phyloP scores from a whole-genome alignment of 805 yeast species.

The Maudiozyma turicensis region DNA sequence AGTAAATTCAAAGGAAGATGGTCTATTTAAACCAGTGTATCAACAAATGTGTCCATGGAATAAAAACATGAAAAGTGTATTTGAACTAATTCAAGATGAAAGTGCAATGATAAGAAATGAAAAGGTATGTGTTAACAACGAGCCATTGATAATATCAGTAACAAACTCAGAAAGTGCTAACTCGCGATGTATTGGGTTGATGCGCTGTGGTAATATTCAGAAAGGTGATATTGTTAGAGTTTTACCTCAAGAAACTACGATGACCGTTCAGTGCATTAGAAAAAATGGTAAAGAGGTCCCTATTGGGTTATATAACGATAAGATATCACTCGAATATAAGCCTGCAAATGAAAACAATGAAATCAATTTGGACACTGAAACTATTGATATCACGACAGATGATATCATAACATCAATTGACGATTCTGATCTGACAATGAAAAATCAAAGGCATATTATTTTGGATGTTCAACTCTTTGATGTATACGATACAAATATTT shows the following conservation, averaged over 20 bases:
- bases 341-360: background rate
- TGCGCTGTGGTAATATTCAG: background rate
- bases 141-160: background rate
- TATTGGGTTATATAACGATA: conserved; percentile 43
- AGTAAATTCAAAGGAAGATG: conserved; percentile 62
- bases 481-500: background rate
- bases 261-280: background rate
- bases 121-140: background rate
- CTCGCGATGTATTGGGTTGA: background rate
- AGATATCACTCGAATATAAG: conserved; percentile 32
- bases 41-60: conserved; percentile 12
- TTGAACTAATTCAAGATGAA: background rate
- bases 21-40: conserved; percentile 68
- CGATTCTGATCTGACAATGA: background rate
- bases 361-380: conserved; percentile 8
- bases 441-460: background rate
- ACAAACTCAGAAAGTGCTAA: background rate
- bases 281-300: background rate
- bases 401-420: background rate
- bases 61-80: background rate
- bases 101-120: background rate
- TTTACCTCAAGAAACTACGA: background rate
- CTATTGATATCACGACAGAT: background rate
- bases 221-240: background rate
- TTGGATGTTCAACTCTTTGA: background rate